Conservation (phyloP, 495 filamentous ascomycete genomes). For the Podospora comata region DNA sequence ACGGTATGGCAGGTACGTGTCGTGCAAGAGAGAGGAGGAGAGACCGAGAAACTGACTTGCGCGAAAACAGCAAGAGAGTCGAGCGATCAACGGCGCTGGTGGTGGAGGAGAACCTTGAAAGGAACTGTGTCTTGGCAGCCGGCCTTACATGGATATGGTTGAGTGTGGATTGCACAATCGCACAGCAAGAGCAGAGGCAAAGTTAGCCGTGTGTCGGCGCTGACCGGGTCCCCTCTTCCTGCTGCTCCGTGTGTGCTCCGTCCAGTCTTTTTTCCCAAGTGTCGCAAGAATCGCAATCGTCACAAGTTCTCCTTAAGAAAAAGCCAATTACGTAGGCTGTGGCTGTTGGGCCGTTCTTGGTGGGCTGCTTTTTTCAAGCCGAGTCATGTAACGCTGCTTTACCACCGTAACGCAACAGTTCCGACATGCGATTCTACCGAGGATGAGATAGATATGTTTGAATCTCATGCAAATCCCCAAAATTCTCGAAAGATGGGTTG, state of each 20-base stretch:
- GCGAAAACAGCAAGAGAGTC: not conserved
- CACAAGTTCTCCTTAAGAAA: not conserved
- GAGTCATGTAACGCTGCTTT: slow-evolving; percentile 10
- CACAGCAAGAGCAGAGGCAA: slow-evolving; percentile 1
- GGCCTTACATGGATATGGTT: not conserved
- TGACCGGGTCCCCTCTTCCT: slow-evolving; percentile 7
- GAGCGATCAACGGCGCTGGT: not conserved
- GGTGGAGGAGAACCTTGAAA: slow-evolving; percentile 18
- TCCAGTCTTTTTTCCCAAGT: not conserved
- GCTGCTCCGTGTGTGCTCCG: not conserved
- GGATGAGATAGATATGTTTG: not conserved
- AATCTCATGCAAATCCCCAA: not conserved
- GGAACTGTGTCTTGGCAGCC: slow-evolving; percentile 24
- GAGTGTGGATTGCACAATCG: slow-evolving; percentile 24
- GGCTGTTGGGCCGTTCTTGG: slow-evolving; percentile 3
- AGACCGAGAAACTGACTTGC: slow-evolving; percentile 8
- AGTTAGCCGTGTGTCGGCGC: slow-evolving; percentile 20
- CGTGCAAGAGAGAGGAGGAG: slow-evolving; percentile 11
- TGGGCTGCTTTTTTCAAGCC: slow-evolving; percentile 13
- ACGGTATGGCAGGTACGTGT: not conserved
- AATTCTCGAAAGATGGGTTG: slow-evolving; percentile 7
- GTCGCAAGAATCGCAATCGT: slow-evolving; percentile 11
- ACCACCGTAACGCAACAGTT: not conserved
- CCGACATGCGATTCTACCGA: slow-evolving; percentile 1
- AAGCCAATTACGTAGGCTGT: slow-evolving; percentile 4